phyloP scores from a whole-genome alignment of 805 yeast species.

The Starmerella bombicola region DNA sequence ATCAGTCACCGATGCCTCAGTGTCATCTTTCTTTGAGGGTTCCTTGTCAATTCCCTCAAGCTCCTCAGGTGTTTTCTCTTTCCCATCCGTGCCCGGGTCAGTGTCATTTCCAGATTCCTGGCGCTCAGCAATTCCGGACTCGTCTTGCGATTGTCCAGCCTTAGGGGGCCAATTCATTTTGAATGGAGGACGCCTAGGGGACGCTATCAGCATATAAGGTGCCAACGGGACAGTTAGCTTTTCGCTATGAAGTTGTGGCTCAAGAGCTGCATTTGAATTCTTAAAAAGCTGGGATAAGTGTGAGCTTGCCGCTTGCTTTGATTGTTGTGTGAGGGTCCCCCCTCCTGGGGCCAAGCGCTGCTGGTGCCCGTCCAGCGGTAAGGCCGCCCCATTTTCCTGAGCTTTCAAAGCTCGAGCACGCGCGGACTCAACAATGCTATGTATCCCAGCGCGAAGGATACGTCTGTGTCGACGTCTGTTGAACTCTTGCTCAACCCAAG shows the following conservation, averaged over 20 bases:
- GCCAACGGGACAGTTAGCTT: constrained; percentile 18
- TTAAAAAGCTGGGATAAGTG: constrained; percentile 20
- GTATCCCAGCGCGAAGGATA: constrained; percentile 31
- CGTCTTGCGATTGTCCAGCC: background rate
- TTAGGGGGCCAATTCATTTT: background rate
- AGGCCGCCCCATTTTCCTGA: background rate
- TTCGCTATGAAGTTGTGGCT: constrained; percentile 13
- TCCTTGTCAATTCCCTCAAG: too few relatives aligned
- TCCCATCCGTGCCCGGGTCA: too few relatives aligned
- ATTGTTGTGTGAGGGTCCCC: constrained; percentile 16
- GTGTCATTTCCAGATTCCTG: too few relatives aligned
- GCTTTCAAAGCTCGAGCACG: constrained; percentile 11
- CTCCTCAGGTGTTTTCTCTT: too few relatives aligned
- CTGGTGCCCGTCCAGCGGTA: background rate
- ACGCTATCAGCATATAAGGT: constrained; percentile 19
- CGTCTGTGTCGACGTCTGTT: constrained; percentile 51
- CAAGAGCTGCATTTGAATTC: constrained; percentile 18
- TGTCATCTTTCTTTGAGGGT: background rate
- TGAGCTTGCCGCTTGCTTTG: constrained; percentile 16
- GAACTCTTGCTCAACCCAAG: constrained; percentile 71
- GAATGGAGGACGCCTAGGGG: constrained; percentile 21
- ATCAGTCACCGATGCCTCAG: background rate
- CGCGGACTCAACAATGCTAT: constrained; percentile 18
- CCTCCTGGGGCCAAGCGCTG: constrained; percentile 1
- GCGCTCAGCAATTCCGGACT: background rate